phyloP scores from a whole-genome alignment of 2,329 filamentous ascomycete genomes.

The Penicillium hordei region DNA sequence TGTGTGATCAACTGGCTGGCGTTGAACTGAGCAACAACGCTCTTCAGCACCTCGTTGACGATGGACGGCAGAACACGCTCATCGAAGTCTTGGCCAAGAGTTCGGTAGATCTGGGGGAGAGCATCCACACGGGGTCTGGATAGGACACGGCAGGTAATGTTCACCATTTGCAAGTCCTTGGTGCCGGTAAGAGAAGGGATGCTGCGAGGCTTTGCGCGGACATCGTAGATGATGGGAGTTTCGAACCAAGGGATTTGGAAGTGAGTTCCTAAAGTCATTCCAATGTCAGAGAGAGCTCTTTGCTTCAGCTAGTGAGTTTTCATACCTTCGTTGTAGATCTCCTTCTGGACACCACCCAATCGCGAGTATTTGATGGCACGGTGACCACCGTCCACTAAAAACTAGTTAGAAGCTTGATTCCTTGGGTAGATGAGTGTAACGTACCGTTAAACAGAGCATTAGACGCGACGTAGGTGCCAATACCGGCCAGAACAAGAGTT shows the following conservation, averaged over 20 bases:
- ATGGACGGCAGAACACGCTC: constrained; percentile 96
- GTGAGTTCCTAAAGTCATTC: constrained; percentile 69
- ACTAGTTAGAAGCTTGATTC: constrained; percentile 15
- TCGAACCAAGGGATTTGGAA: constrained; percentile 95
- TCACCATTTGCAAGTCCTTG: constrained; percentile 99
- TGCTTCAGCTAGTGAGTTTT: neutral
- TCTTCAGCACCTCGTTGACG: constrained; percentile 98
- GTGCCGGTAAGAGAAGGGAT: constrained; percentile 96
- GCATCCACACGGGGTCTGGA: constrained; percentile 84
- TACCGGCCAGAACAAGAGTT: constrained; percentile 53
- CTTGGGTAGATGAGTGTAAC: constrained; percentile 5
- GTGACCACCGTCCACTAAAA: constrained; percentile 88
- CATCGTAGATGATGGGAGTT: constrained; percentile 94
- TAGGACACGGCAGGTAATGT: constrained; percentile 99
- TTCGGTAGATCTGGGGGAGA: constrained; percentile 95
- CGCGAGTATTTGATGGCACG: constrained; percentile 98
- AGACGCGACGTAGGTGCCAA: constrained; percentile 43
- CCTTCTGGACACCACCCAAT: constrained; percentile 86
- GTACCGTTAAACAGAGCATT: constrained; percentile 69
- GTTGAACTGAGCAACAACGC: constrained; percentile 98
- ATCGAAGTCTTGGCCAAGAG: constrained; percentile 92
- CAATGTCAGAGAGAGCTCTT: constrained; percentile 10
- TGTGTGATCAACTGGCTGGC: constrained; percentile 97
- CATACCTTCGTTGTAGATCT: constrained; percentile 91
- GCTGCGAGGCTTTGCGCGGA: constrained; percentile 94